A percentile compares a stretch with the other conserved stretches of the same genome.
phyloP scores from a whole-genome alignment of 192 early-diverging fungal genomes.

The Coemansia sp. region DNA sequence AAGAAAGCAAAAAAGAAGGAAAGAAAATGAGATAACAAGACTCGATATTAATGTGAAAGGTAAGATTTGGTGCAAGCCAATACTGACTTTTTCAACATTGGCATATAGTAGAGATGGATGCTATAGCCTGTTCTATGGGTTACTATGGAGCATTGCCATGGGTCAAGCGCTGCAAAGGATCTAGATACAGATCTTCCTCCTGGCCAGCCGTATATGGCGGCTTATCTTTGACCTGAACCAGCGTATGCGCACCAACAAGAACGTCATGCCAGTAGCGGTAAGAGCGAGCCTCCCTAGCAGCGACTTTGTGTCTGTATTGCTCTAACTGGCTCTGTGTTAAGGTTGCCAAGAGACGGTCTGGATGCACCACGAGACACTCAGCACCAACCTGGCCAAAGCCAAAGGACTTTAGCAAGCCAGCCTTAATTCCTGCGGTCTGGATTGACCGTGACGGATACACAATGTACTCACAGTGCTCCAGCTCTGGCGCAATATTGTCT shows the following conservation, averaged over 20 bases:
- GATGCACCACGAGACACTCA: conserved; percentile 83
- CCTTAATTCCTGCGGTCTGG: conserved; percentile 88
- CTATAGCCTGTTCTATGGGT: background rate
- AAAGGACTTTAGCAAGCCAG: conserved; percentile 89
- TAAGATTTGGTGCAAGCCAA: no score
- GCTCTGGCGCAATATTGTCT: conserved; percentile 54
- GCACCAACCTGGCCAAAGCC: conserved; percentile 95
- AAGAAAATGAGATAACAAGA: no score
- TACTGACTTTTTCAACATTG: background rate
- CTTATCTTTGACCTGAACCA: conserved; percentile 82
- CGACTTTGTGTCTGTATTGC: conserved; percentile 64
- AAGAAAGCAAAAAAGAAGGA: no score
- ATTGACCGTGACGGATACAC: conserved; percentile 85
- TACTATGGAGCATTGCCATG: background rate
- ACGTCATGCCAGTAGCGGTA: conserved; percentile 92
- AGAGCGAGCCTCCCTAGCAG: conserved; percentile 65
- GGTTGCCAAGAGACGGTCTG: conserved; percentile 80
- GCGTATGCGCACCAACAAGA: conserved; percentile 75
- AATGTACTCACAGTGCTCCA: conserved; percentile 77
- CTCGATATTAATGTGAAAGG: no score
- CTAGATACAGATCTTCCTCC: conserved; percentile 78
- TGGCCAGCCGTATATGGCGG: conserved; percentile 84
- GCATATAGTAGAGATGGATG: background rate
- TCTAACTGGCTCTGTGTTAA: conserved; percentile 69
- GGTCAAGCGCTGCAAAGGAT: conserved; percentile 60